A percentile compares a stretch with the other conserved stretches of the same genome.
Conservation (phyloP, 2,329 filamentous ascomycete species). For the Harringtonia aguacate region DNA sequence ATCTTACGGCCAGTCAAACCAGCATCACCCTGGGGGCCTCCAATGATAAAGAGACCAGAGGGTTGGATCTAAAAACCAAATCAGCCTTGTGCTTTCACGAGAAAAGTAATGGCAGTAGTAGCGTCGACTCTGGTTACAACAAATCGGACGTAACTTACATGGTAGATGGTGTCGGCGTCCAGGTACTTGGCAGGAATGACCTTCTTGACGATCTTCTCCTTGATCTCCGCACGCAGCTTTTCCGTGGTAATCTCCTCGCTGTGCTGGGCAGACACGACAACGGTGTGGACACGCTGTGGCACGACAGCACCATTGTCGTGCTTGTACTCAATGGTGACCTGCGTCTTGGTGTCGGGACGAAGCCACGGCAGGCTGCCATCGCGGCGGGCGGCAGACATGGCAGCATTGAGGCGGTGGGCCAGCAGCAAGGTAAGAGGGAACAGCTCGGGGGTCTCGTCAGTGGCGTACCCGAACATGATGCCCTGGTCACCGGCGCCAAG, state of each 20-base stretch:
- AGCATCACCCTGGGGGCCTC: conserved; percentile 96
- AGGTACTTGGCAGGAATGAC: conserved; percentile 89
- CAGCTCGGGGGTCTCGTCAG: conserved; percentile 95
- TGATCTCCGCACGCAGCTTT: conserved; percentile 85
- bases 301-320: conserved; percentile 91
- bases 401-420: conserved; percentile 93
- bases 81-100: too few species aligned
- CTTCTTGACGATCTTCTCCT: conserved; percentile 94
- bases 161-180: conserved; percentile 89
- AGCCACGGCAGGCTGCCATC: conserved; percentile 87
- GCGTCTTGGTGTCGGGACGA: conserved; percentile 97
- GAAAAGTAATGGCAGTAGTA: too few species aligned
- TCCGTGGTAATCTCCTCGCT: conserved; percentile 79
- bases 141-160: conserved; percentile 45
- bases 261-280: conserved; percentile 96
- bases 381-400: conserved; percentile 82
- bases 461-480: conserved; percentile 99
- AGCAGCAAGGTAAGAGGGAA: conserved; percentile 90
- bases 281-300: conserved; percentile 86
- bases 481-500: conserved; percentile 98
- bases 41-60: conserved; percentile 97
- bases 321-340: conserved; percentile 98
- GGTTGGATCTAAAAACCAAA: conserved; percentile 72
- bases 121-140: too few species aligned
- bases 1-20: conserved; percentile 99